phyloP scores from a whole-genome alignment of 2,329 filamentous ascomycete species.

The Ophiognomonia clavigignenti-juglandacearum region DNA sequence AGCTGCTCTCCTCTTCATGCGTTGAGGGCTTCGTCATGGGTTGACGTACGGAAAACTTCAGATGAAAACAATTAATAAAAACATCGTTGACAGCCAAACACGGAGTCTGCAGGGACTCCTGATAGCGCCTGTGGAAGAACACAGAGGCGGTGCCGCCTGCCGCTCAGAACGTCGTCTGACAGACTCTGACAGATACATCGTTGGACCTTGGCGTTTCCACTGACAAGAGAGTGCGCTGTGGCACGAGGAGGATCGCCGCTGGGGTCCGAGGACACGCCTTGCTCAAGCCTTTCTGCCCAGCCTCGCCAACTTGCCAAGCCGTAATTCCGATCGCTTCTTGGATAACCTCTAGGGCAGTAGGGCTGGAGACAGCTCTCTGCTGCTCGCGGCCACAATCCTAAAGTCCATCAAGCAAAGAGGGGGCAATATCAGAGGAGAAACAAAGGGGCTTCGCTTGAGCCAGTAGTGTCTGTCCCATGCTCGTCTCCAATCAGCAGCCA shows the following conservation, averaged over 20 bases:
- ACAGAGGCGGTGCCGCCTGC: no score
- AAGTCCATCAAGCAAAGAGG: neutral
- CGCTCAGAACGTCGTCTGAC: no score
- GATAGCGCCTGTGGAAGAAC: no score
- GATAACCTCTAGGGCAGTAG: no score
- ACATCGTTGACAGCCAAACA: neutral
- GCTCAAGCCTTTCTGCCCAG: neutral
- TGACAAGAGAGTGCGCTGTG: neutral
- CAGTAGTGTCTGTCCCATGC: neutral
- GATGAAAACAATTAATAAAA: constrained; percentile 3
- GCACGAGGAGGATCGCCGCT: neutral
- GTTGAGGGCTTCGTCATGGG: neutral
- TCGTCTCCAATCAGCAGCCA: no score
- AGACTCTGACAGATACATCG: neutral
- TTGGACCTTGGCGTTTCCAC: neutral
- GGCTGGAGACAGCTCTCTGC: no score
- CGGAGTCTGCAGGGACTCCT: no score
- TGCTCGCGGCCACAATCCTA: no score
- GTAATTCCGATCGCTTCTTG: no score
- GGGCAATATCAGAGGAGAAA: neutral
- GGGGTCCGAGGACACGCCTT: neutral
- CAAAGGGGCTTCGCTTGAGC: neutral
- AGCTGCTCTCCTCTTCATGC: neutral
- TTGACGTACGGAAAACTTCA: constrained; percentile 2
- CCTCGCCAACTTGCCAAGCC: no score